These are phyloP conservation scores for Trichosporon sp. DNA, from an alignment of 1,284 basidiomycete genomes.

Conservation along the genomic window DNA sequence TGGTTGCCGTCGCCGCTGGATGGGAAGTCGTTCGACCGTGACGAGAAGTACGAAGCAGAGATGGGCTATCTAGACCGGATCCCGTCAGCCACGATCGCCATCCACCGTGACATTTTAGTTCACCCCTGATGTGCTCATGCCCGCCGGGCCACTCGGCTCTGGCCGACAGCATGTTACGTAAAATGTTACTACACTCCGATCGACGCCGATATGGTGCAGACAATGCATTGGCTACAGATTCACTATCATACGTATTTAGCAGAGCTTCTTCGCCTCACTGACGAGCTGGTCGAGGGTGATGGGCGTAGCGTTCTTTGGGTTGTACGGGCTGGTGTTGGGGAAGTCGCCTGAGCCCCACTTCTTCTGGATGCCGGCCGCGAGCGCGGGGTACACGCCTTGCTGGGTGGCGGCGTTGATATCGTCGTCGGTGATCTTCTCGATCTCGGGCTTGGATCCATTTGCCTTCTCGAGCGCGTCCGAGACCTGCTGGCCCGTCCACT, in stretches of 20 bases:
- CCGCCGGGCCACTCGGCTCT: neutral
- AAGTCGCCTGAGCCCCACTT: conserved; percentile 75
- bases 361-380: conserved; percentile 74
- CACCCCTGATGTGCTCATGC: neutral
- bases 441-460: conserved; percentile 1
- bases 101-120: neutral
- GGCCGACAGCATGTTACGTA: neutral
- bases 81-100: conserved; percentile 1
- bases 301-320: conserved; percentile 8
- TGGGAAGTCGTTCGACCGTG: neutral
- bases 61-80: neutral
- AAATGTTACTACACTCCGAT: neutral
- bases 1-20: neutral
- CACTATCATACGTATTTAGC: neutral
- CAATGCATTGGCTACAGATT: neutral
- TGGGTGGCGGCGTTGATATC: conserved; percentile 30
- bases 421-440: conserved; percentile 19
- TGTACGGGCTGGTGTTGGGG: conserved; percentile 79
- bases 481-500: conserved; percentile 22
- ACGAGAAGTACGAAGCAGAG: neutral
- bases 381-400: conserved; percentile 59
- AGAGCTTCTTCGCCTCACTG: neutral
- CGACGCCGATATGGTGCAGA: neutral
- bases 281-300: conserved; percentile 17
- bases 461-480: conserved; percentile 16